Percentiles rank a stretch among this genome's conserved stretches.
Conservation (phyloP, 2,329 filamentous ascomycete genomes). For the Byssochlamys sp. region DNA sequence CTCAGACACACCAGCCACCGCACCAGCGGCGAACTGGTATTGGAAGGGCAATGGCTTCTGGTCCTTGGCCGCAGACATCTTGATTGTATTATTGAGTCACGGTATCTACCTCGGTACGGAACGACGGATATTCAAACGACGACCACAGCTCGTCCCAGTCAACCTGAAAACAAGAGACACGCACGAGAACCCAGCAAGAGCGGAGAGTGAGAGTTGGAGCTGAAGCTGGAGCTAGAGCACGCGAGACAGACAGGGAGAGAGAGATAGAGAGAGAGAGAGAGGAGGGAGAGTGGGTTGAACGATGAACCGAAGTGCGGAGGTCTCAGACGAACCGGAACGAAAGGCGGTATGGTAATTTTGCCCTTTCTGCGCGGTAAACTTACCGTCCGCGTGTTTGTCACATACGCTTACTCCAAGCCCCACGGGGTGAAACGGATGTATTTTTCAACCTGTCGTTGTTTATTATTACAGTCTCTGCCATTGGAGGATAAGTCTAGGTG, state of each 20-base stretch:
- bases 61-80: slow-evolving; percentile 47
- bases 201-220: slow-evolving; percentile 3
- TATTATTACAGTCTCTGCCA: neutral
- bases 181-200: slow-evolving; percentile 2
- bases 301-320: neutral
- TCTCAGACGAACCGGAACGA: neutral
- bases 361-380: neutral
- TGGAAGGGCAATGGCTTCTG: slow-evolving; percentile 76
- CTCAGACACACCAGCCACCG: slow-evolving; percentile 95
- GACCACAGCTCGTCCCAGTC: neutral
- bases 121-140: neutral
- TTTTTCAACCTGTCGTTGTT: neutral
- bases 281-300: slow-evolving; percentile 2
- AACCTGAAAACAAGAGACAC: neutral
- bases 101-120: slow-evolving; percentile 1
- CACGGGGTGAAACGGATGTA: neutral
- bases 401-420: neutral
- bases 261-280: slow-evolving; percentile 8
- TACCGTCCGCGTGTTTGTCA: neutral
- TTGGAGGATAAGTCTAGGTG: neutral
- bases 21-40: slow-evolving; percentile 93
- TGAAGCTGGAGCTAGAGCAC: slow-evolving; percentile 1
- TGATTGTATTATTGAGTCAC: slow-evolving; percentile 22
- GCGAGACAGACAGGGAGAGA: slow-evolving; percentile 3
- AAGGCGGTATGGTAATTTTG: neutral